phyloP scores from a whole-genome alignment of 1,284 basidiomycete genomes.

The Acaromyces ingoldii region DNA sequence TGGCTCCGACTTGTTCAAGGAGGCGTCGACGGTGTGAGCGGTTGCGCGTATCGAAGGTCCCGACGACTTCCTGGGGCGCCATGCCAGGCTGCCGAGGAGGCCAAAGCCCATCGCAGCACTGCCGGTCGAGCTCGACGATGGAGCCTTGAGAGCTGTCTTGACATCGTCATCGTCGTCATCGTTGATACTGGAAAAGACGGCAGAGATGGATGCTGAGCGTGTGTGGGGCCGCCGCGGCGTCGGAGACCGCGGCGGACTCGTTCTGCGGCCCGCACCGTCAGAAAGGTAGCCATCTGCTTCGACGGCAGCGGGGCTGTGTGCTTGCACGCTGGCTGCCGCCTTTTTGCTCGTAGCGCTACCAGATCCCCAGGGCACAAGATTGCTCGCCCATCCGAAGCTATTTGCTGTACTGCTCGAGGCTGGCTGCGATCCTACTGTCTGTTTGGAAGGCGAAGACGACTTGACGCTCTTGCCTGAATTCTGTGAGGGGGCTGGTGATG shows the following conservation, averaged over 20 bases:
- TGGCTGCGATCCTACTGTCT: too few species aligned
- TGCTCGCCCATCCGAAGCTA: neutral
- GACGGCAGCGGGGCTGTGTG: slow-evolving; percentile 6
- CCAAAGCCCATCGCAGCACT: slow-evolving; percentile 3
- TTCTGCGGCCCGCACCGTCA: slow-evolving; percentile 1
- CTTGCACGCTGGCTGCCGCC: slow-evolving; percentile 6
- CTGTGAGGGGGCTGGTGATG: too few species aligned
- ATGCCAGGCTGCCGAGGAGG: slow-evolving; percentile 14
- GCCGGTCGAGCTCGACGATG: neutral
- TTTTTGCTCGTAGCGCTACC: neutral
- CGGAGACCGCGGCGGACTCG: neutral
- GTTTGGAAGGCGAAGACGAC: too few species aligned
- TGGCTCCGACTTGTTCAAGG: too few species aligned
- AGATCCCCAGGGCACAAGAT: neutral
- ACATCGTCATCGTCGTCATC: neutral
- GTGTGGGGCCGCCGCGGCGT: neutral
- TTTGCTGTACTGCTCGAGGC: too few species aligned
- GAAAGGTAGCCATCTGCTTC: slow-evolving; percentile 13
- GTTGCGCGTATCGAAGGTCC: neutral
- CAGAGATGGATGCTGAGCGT: slow-evolving; percentile 7
- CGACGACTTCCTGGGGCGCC: slow-evolving; percentile 15
- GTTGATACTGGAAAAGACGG: neutral
- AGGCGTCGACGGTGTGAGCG: neutral
- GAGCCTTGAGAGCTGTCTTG: neutral
- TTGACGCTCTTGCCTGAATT: too few species aligned